Evolutionary conservation across 768 basidiomycete species (phyloP).

Genomic region (Strobilomyces confusus): DNA sequence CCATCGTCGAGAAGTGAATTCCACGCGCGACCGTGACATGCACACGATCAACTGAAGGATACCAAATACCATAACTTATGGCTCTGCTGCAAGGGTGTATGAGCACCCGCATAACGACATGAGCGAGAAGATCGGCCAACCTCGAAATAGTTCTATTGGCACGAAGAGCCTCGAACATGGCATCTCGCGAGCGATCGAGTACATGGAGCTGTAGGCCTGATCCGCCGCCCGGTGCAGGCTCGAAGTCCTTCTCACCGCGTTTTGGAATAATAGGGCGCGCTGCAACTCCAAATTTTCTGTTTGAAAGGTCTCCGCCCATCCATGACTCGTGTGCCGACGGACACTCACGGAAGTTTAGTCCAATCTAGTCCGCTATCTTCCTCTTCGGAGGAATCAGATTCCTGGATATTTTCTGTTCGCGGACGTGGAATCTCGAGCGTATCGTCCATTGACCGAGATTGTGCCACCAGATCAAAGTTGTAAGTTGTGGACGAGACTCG

Average conservation of each 20-base stretch:
- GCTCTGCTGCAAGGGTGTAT: constrained; percentile 49
- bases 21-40: constrained; percentile 74
- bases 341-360: constrained; percentile 65
- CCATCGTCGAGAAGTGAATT: constrained; percentile 78
- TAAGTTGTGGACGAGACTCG: too few species aligned
- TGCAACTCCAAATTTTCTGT: constrained; percentile 23
- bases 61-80: constrained; percentile 80
- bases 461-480: too few species aligned
- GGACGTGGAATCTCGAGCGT: constrained; percentile 43
- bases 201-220: constrained; percentile 78
- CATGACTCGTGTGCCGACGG: background rate
- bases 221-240: constrained; percentile 63
- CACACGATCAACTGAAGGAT: constrained; percentile 57
- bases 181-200: constrained; percentile 72
- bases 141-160: constrained; percentile 72
- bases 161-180: constrained; percentile 82
- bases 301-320: constrained; percentile 1
- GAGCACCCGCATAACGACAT: background rate
- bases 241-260: constrained; percentile 97
- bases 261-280: constrained; percentile 81
- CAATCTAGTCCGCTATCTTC: constrained; percentile 78
- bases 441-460: constrained; percentile 54
- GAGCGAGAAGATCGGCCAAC: constrained; percentile 36
- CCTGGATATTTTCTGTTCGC: constrained; percentile 14
- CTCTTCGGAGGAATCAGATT: constrained; percentile 57